Evolutionary conservation across 2,329 filamentous ascomycete genomes (phyloP).

Genomic region (Aureobasidium musti): DNA sequence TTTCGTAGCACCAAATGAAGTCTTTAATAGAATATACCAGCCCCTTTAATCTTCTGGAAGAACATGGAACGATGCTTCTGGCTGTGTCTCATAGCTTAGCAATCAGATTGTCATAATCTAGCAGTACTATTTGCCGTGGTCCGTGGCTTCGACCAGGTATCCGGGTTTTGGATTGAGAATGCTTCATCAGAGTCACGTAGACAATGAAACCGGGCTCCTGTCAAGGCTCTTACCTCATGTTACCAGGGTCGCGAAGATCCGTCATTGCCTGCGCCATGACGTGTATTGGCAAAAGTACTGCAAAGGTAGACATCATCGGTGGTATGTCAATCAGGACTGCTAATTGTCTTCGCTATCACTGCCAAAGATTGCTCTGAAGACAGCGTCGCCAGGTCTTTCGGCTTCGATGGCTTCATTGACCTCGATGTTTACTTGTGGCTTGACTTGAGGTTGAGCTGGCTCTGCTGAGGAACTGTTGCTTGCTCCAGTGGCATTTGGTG

Average conservation of each 20-base stretch:
- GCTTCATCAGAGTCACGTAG: not conserved
- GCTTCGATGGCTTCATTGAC: conserved; percentile 77
- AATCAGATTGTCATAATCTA: not conserved
- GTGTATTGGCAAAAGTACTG: not conserved
- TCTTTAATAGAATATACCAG: not conserved
- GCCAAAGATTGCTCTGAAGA: conserved; percentile 92
- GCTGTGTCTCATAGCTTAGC: not conserved
- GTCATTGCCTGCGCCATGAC: not conserved
- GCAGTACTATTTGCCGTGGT: not conserved
- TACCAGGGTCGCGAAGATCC: not conserved
- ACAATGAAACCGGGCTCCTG: not conserved
- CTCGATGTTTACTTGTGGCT: conserved; percentile 62
- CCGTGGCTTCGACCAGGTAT: conserved; percentile 4
- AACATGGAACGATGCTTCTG: not conserved
- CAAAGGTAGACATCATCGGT: not conserved
- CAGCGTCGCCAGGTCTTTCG: conserved; percentile 71
- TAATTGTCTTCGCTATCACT: conserved; percentile 59
- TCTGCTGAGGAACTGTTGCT: conserved; percentile 32
- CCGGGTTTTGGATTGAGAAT: not conserved
- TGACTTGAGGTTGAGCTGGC: conserved; percentile 28
- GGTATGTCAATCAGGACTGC: not conserved
- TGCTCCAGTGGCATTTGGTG: conserved; percentile 12
- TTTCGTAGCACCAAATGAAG: not conserved
- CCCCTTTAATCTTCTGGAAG: conserved; percentile 16
- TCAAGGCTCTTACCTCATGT: not conserved